These are phyloP conservation scores for Candolleomyces eurysporus DNA, from an alignment of 768 basidiomycete genomes.

Conservation along the genomic window DNA sequence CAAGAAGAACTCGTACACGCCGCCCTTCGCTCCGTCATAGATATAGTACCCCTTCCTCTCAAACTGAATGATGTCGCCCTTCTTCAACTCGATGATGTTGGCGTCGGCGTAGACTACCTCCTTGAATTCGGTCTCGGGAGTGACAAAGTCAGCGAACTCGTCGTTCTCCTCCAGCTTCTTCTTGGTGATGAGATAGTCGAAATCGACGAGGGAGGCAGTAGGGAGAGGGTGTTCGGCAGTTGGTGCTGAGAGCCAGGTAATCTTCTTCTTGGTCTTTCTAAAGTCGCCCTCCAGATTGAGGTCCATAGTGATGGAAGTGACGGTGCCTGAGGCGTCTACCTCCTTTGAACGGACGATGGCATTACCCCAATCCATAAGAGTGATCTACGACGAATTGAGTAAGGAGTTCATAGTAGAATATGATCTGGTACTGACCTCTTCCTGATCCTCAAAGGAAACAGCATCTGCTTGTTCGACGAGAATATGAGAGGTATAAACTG, in stretches of 20 bases:
- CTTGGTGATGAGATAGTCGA: conserved; percentile 99
- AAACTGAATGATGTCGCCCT: conserved; percentile 96
- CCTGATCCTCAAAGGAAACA: conserved; percentile 82
- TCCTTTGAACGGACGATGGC: conserved; percentile 84
- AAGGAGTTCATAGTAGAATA: too few relatives aligned
- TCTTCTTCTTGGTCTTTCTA: conserved; percentile 99
- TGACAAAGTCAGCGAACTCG: conserved; percentile 77
- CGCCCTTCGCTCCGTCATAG: conserved; percentile 64
- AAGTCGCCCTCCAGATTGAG: conserved; percentile 95
- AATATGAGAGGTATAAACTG: conserved; percentile 76
- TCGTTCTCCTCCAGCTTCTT: conserved; percentile 98
- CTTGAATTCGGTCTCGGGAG: conserved; percentile 86
- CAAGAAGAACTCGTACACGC: conserved; percentile 77
- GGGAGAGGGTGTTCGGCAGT: conserved; percentile 51
- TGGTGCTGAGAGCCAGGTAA: conserved; percentile 87
- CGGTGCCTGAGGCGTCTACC: conserved; percentile 48
- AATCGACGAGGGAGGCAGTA: conserved; percentile 80
- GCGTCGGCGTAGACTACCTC: conserved; percentile 80
- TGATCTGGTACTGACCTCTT: conserved; percentile 62
- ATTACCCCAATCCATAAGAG: conserved; percentile 99
- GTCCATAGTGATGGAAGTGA: conserved; percentile 74
- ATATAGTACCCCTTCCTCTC: conserved; percentile 98
- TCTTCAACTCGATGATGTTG: conserved; percentile 72
- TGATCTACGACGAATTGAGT: conserved; percentile 25
- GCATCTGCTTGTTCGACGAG: conserved; percentile 94